Evolutionary conservation across 306 rosid species (phyloP), one percentile per base, ranked within the genome.

Genomic region (Echinosophora koreensis): DNA sequence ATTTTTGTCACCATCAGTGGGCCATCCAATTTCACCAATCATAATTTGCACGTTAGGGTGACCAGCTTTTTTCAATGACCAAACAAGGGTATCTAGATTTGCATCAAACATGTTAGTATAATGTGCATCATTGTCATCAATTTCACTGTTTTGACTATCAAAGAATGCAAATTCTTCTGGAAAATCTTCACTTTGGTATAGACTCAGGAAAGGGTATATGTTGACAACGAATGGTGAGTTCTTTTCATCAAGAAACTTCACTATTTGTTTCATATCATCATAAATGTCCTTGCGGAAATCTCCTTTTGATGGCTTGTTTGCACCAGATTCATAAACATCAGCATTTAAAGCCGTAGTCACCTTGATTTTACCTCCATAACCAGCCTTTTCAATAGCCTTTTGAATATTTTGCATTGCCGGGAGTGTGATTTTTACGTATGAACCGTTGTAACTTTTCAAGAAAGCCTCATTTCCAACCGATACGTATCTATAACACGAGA

Each of bases 1-100:
- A 5, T 71, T 63, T 13, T n/a, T 78, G 78, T 84, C 49, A 0
- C 90, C 93, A 7, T 94, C 97, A 0, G 98, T 89, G 0, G 98
- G 98, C 98, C 97, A 95, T 3, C 98, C 98, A 10, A 90, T 84
- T 80, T 92, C 98, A 4, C 97, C 98, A 3, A 95, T 77, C 1
- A 72, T 0, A 64, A 95, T 88, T 8, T 78, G 7, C 74, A 90
- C 10, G 47, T 86, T 51, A 1, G 79, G 69, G 28, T 74, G 68
- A 1, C 95, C 95, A 0, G 15, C 8, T 27, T 84, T 86, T 52
- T 61, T 92, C 6, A 92, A 60, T 1, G 98, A 57, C 86, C 82
- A 81, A 38, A 88, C 73, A 0, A 91, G 88, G 7, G 92, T 92
- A 71, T 95, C 97, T 3, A 81, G 58, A 13, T 90, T 90, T 10